Conservation (phyloP, 768 basidiomycete species). For the Kwoniella botswanensis region DNA sequence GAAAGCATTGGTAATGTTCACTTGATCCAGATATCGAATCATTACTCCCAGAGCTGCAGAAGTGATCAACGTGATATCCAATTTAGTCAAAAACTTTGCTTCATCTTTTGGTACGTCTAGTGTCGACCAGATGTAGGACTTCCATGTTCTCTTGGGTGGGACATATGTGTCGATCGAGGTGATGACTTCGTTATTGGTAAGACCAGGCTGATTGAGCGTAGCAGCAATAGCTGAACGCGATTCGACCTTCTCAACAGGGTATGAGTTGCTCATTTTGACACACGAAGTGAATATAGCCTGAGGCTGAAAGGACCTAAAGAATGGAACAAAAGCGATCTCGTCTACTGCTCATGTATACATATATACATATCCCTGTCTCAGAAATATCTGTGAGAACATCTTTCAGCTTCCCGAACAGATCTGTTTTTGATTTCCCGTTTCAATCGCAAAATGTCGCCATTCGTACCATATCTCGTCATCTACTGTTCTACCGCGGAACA, state of each 20-base stretch:
- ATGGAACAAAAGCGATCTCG: too few relatives aligned
- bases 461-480: too few relatives aligned
- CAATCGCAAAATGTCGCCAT: too few relatives aligned
- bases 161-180: slow-evolving; percentile 16
- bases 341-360: too few relatives aligned
- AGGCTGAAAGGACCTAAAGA: too few relatives aligned
- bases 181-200: background rate
- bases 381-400: too few relatives aligned
- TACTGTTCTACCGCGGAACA: too few relatives aligned
- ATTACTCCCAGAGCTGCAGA: slow-evolving; percentile 42
- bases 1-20: slow-evolving; percentile 50
- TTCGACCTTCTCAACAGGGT: background rate
- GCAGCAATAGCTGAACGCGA: background rate
- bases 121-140: slow-evolving; percentile 41
- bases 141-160: slow-evolving; percentile 30
- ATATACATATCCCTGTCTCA: too few relatives aligned
- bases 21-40: slow-evolving; percentile 48
- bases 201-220: slow-evolving; percentile 4
- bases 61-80: slow-evolving; percentile 43
- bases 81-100: slow-evolving; percentile 38
- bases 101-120: slow-evolving; percentile 37
- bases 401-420: too few relatives aligned
- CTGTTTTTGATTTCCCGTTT: too few relatives aligned
- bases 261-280: background rate
- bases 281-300: background rate